Evolutionary conservation across 805 yeast species (phyloP).

Genomic region (Ogataea philodendri): DNA sequence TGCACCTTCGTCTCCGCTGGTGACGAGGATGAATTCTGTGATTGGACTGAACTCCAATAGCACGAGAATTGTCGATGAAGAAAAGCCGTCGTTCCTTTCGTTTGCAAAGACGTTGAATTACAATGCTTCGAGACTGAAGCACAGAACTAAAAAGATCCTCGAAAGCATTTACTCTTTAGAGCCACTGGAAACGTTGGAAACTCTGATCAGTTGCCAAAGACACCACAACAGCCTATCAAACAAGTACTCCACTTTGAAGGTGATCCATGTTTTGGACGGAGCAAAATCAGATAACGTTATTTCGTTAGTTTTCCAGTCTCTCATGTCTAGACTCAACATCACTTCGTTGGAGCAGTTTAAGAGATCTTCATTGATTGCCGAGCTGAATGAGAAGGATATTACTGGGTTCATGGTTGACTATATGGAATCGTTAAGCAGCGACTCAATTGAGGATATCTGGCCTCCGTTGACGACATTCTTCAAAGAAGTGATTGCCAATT

Average conservation of each 20-base stretch:
- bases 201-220: slow-evolving; percentile 44
- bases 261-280: slow-evolving; percentile 80
- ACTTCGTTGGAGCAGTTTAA: slow-evolving; percentile 26
- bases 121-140: slow-evolving; percentile 61
- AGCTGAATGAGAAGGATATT: slow-evolving; percentile 44
- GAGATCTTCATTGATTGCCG: slow-evolving; percentile 47
- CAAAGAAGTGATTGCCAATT: slow-evolving; percentile 52
- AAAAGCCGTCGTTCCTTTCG: slow-evolving; percentile 23
- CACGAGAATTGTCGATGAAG: slow-evolving; percentile 14
- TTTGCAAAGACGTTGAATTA: slow-evolving; percentile 40
- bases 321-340: slow-evolving; percentile 45
- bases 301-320: slow-evolving; percentile 61
- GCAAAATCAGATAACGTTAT: slow-evolving; percentile 74
- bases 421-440: slow-evolving; percentile 63
- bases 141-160: slow-evolving; percentile 61
- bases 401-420: slow-evolving; percentile 59
- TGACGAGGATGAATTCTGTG: slow-evolving; percentile 19
- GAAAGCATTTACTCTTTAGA: slow-evolving; percentile 66
- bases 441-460: slow-evolving; percentile 81
- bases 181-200: slow-evolving; percentile 69
- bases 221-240: slow-evolving; percentile 21
- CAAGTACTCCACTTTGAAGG: slow-evolving; percentile 45
- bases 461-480: slow-evolving; percentile 53
- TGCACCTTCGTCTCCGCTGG: slow-evolving; percentile 16
- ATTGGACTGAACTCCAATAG: slow-evolving; percentile 7